Conservation (phyloP, 148 eudicot species). For the Simmondsia chinensis region DNA sequence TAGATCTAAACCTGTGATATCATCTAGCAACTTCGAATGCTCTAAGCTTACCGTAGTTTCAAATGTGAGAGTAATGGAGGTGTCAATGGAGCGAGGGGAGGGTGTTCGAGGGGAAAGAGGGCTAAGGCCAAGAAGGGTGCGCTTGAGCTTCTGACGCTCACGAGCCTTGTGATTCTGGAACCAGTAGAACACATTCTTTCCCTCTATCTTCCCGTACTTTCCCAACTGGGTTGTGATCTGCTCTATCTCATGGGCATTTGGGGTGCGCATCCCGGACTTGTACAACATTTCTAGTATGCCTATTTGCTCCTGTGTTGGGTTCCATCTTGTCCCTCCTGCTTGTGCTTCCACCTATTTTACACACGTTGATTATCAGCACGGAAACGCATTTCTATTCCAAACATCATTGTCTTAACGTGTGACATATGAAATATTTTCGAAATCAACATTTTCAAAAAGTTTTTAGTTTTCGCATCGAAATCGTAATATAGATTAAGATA, state of each 20-base stretch:
- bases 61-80: constrained; percentile 18
- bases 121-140: constrained; percentile 38
- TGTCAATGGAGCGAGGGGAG: constrained; percentile 1
- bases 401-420: too few species aligned
- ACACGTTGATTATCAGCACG: too few species aligned
- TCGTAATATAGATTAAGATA: too few species aligned
- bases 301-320: constrained; percentile 86
- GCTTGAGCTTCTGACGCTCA: constrained; percentile 86
- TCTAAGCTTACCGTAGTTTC: constrained; percentile 32
- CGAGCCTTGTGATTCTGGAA: constrained; percentile 97
- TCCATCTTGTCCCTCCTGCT: constrained; percentile 92
- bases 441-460: too few species aligned
- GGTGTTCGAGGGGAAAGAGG: constrained; percentile 20
- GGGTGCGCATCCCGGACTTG: constrained; percentile 82
- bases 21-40: too few species aligned
- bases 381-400: too few species aligned
- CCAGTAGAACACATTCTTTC: constrained; percentile 96
- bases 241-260: constrained; percentile 86
- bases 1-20: too few species aligned
- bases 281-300: constrained; percentile 80
- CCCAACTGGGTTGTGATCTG: constrained; percentile 63
- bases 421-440: too few species aligned
- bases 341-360: constrained; percentile 55
- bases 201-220: constrained; percentile 85
- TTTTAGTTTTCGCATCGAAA: too few species aligned